A percentile compares a stretch with the other conserved stretches of the same genome.
Evolutionary conservation across 257 asterid species (phyloP).

Genomic region (Rhazya stricta): DNA sequence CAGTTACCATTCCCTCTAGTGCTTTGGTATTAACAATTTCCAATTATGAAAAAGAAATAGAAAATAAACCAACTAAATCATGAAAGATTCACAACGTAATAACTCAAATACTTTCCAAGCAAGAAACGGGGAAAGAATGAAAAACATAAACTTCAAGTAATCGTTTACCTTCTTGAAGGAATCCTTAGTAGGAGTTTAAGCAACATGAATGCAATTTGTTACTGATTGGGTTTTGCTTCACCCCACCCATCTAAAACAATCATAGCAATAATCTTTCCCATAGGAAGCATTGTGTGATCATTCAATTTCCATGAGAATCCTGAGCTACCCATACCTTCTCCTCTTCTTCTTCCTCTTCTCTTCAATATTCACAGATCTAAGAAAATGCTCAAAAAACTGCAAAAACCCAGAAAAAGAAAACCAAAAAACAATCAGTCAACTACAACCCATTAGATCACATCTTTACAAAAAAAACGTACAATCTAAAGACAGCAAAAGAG

Average conservation of each 20-base stretch:
- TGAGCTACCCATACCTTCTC: constrained; percentile 51
- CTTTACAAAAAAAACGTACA: not conserved
- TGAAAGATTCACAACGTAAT: not conserved
- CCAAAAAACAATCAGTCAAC: constrained; percentile 5
- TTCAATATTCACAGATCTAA: not conserved
- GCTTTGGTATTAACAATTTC: not conserved
- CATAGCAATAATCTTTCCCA: constrained; percentile 75
- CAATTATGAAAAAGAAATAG: not conserved
- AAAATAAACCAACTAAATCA: not conserved
- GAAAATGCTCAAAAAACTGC: not conserved
- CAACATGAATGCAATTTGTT: constrained; percentile 87
- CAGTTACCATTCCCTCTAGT: not conserved
- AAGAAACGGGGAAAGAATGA: not conserved
- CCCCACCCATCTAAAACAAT: constrained; percentile 99
- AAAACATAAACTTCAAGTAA: not conserved
- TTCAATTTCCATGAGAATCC: constrained; percentile 79
- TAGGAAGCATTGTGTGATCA: constrained; percentile 83
- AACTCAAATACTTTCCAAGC: not conserved
- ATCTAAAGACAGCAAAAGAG: not conserved
- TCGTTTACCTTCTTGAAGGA: constrained; percentile 65
- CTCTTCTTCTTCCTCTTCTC: too few species aligned
- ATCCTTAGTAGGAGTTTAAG: constrained; percentile 96
- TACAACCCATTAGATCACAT: not conserved
- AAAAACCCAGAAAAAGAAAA: constrained; percentile 6
- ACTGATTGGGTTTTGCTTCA: constrained; percentile 73